Evolutionary conservation across 176 grass and related monocot genomes (phyloP), one percentile per base, ranked within the genome.

Genomic region (Musa itinerans): DNA sequence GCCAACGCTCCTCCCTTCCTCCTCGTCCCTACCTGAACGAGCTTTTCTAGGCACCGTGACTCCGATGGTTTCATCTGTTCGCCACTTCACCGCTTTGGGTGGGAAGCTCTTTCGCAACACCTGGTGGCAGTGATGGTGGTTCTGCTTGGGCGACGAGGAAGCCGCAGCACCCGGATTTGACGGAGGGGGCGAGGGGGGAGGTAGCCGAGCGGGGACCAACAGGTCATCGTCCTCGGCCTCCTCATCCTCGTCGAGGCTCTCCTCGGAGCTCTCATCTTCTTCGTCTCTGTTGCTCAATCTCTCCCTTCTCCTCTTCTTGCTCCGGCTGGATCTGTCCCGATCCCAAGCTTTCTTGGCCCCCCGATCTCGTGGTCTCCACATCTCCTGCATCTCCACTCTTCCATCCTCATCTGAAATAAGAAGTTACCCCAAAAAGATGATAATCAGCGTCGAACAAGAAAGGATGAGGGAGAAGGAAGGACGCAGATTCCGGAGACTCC

Each of bases 1-100:
- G 23, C n/a, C 52, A 12, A 2, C 68, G 16, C 12, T 34, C 65
- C 65, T 68, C 26, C 24, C 6, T 29, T 12, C 68, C 20, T 59
- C 51, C 11, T 21, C 43, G 7, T 21, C 43, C 58, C 20, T 83
- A 99, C 96, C 84, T 27, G 96, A 94, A 29, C 96, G 91, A 8
- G 96, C 88, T 88, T 99, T 99, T 78, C 96, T 81, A 0, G 96
- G 96, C 16, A 99, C 96, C 1, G 88, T 74, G 52, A 99, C 89
- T 15, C 96, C 96, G 69, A 99, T 99, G 91, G 95, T 99, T 78
- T 99, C 96, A 78, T 99, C 96, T 24, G 91, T 76, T 76, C 89
- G 89, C 85, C 78, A 77, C 85, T 89, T 85, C 2, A 65, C 20
- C 6, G 48, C 75, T 50, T 65, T 77, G 9, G 89, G 61, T 19